phyloP scores from a whole-genome alignment of 2,329 filamentous ascomycete genomes.

The Aschersonia sp. region DNA sequence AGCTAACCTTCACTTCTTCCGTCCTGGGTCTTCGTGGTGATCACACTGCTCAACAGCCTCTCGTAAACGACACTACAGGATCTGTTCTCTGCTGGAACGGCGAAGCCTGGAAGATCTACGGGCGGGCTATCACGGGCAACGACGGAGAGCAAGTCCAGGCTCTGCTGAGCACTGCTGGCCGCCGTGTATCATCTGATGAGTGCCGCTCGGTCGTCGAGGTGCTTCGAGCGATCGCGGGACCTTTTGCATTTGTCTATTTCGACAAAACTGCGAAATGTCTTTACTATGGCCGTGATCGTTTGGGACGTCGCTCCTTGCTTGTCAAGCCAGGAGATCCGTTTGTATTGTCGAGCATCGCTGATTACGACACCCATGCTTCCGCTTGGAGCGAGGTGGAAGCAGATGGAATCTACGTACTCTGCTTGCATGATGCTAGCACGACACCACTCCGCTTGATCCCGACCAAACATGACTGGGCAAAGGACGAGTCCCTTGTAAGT shows the following conservation, averaged over 20 bases:
- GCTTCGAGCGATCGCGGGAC: conserved; percentile 56
- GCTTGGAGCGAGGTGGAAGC: conserved; percentile 73
- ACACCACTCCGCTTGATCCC: conserved; percentile 5
- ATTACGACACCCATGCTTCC: conserved; percentile 20
- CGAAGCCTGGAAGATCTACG: conserved; percentile 71
- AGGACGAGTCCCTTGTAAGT: conserved; percentile 31
- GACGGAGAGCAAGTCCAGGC: conserved; percentile 61
- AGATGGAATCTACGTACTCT: conserved; percentile 61
- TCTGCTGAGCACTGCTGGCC: conserved; percentile 33
- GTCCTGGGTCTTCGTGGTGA: conserved; percentile 82
- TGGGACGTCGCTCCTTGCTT: conserved; percentile 76
- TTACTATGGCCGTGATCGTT: conserved; percentile 74
- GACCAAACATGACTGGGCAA: conserved; percentile 15
- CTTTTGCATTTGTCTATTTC: conserved; percentile 80
- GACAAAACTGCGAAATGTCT: conserved; percentile 47
- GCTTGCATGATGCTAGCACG: conserved; percentile 23
- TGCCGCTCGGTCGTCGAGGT: conserved; percentile 7
- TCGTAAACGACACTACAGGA: conserved; percentile 37
- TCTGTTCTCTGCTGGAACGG: conserved; percentile 92
- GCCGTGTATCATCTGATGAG: conserved; percentile 6
- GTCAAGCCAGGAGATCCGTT: conserved; percentile 34
- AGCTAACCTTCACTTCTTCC: conserved; percentile 59
- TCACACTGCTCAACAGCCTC: conserved; percentile 56
- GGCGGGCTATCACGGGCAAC: conserved; percentile 49
- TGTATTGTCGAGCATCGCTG: conserved; percentile 57